Conservation (phyloP, 2,329 filamentous ascomycete species). For the Alternaria tenuissima region DNA sequence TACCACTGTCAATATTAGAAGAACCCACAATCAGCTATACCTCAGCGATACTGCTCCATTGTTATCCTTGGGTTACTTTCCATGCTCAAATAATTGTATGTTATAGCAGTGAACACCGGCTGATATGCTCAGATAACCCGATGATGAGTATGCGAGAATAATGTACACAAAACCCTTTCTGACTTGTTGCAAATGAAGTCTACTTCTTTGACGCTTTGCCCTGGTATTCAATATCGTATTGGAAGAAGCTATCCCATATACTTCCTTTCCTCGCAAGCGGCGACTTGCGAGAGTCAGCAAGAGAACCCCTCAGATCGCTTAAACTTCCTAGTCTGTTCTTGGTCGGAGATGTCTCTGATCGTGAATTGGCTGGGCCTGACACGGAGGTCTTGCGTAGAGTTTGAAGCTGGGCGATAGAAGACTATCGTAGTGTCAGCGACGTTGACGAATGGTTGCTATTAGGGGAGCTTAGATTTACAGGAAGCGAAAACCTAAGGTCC, state of each 20-base stretch:
- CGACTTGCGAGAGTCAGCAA: conserved; percentile 6
- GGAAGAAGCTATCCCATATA: conserved; percentile 51
- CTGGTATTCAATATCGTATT: conserved; percentile 52
- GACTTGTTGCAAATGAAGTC: neutral
- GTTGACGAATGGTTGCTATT: neutral
- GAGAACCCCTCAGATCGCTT: conserved; percentile 22
- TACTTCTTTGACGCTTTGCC: conserved; percentile 47
- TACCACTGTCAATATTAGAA: neutral
- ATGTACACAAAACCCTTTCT: neutral
- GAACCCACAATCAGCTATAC: neutral
- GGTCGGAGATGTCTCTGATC: conserved; percentile 22
- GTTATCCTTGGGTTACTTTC: neutral
- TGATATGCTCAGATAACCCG: neutral
- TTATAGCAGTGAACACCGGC: neutral
- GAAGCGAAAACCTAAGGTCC: conserved; percentile 50
- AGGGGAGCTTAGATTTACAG: conserved; percentile 45
- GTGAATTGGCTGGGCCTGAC: conserved; percentile 21
- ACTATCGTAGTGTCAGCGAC: conserved; percentile 22
- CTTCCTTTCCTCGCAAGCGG: conserved; percentile 37
- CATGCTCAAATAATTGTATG: neutral
- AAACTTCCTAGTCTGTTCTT: conserved; percentile 29
- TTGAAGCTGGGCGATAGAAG: conserved; percentile 13
- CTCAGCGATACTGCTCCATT: neutral
- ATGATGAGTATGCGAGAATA: neutral
- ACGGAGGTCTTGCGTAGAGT: conserved; percentile 28